These are phyloP conservation scores for Mycocalia duriaeana DNA, from an alignment of 1,284 basidiomycete species.

Conservation along the genomic window DNA sequence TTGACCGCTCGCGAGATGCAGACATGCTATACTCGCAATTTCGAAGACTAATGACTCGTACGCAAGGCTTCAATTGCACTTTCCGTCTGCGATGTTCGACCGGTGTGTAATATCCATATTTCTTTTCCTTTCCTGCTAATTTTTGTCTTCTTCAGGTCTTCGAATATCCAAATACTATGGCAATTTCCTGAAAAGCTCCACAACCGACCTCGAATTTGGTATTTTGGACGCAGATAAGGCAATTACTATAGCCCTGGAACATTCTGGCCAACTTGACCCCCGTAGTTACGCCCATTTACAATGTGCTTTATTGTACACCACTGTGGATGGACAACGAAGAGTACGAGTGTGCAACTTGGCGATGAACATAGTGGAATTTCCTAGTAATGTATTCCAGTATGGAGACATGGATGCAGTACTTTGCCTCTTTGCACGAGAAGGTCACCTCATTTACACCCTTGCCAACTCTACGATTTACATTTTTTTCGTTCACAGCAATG, in stretches of 20 bases:
- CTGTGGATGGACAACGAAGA: conserved; percentile 71
- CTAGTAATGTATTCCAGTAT: conserved; percentile 88
- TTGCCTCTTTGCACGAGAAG: conserved; percentile 73
- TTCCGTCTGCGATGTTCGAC: conserved; percentile 84
- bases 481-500: conserved; percentile 48
- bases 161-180: conserved; percentile 73
- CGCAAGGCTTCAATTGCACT: conserved; percentile 78
- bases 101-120: conserved; percentile 42
- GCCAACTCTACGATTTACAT: neutral
- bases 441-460: conserved; percentile 33
- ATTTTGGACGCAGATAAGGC: conserved; percentile 81
- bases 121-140: conserved; percentile 4
- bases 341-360: conserved; percentile 87
- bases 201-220: conserved; percentile 80
- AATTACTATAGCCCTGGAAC: conserved; percentile 60
- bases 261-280: conserved; percentile 69
- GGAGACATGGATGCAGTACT: conserved; percentile 90
- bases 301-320: conserved; percentile 90
- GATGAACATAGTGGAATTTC: conserved; percentile 76
- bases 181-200: conserved; percentile 74
- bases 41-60: conserved; percentile 63
- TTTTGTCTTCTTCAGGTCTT: conserved; percentile 46
- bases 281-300: conserved; percentile 82
- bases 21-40: conserved; percentile 71
- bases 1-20: conserved; percentile 70